Conservation (phyloP, 176 grass and related monocot genomes). For the Puccinellia tenuiflora region DNA sequence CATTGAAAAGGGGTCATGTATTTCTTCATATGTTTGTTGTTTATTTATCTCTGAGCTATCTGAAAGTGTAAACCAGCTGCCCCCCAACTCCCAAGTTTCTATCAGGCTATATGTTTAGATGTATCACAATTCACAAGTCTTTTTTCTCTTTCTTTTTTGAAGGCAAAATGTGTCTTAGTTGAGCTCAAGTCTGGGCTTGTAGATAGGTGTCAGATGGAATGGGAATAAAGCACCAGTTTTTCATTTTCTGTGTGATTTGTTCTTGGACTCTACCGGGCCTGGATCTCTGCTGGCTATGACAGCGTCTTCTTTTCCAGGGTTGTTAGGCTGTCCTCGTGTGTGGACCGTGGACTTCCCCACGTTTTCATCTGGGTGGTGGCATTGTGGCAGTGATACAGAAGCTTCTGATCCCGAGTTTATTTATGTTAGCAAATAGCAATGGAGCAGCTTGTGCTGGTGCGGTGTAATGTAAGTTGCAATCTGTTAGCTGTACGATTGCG, state of each 20-base stretch:
- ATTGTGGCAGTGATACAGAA: background rate
- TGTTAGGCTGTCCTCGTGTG: background rate
- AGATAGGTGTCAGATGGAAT: constrained; percentile 27
- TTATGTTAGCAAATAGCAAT: constrained; percentile 1
- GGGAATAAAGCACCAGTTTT: background rate
- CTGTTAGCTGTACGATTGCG: background rate
- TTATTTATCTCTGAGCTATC: constrained; percentile 23
- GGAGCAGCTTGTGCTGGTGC: background rate
- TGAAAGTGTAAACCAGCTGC: constrained; percentile 35
- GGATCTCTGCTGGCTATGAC: background rate
- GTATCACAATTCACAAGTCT: background rate
- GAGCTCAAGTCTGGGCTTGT: constrained; percentile 1
- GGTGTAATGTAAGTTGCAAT: background rate
- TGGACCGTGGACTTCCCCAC: background rate
- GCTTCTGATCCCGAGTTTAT: background rate
- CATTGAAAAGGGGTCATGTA: background rate
- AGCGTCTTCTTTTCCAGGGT: background rate
- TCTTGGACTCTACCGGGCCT: background rate
- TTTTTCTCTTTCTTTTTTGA: background rate
- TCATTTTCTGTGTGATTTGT: background rate
- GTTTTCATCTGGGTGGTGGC: background rate
- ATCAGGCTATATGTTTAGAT: constrained; percentile 2
- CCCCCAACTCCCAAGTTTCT: background rate
- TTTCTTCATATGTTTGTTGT: constrained; percentile 32
- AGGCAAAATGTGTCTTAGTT: background rate